Evolutionary conservation across 2,329 filamentous ascomycete species (phyloP).

Genomic region (Aspergillus sp.): DNA sequence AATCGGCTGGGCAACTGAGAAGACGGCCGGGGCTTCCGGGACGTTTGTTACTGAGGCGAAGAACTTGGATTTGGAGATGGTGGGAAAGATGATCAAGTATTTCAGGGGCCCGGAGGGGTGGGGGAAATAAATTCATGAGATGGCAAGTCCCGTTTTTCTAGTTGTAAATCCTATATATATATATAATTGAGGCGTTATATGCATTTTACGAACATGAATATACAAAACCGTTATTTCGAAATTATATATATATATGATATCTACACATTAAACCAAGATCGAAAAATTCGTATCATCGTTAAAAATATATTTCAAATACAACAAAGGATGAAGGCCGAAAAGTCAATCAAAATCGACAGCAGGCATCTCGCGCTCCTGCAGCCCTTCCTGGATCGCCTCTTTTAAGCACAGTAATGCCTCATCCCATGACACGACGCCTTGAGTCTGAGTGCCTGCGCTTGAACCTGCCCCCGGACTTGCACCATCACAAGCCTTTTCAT

Average conservation of each 20-base stretch:
- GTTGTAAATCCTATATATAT: not conserved
- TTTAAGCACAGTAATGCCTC: slow-evolving; percentile 42
- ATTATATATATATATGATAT: not conserved
- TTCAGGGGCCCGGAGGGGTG: slow-evolving; percentile 28
- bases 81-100: slow-evolving; percentile 39
- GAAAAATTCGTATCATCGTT: not conserved
- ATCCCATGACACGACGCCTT: slow-evolving; percentile 32
- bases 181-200: not conserved
- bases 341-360: slow-evolving; percentile 41
- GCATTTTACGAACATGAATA: too few relatives aligned
- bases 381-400: slow-evolving; percentile 42
- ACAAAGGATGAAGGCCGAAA: not conserved
- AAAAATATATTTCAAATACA: slow-evolving; percentile 4
- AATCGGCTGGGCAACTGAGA: slow-evolving; percentile 20
- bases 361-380: slow-evolving; percentile 47
- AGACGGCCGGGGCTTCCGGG: slow-evolving; percentile 14
- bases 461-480: not conserved
- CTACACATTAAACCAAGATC: not conserved
- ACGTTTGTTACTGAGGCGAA: slow-evolving; percentile 17
- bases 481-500: slow-evolving; percentile 16
- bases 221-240: not conserved
- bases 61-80: slow-evolving; percentile 22
- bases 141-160: not conserved
- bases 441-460: slow-evolving; percentile 10
- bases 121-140: not conserved